Evolutionary conservation across 2,329 filamentous ascomycete genomes (phyloP), one percentile per base, ranked within the genome.

Genomic region (Fusarium siculi): DNA sequence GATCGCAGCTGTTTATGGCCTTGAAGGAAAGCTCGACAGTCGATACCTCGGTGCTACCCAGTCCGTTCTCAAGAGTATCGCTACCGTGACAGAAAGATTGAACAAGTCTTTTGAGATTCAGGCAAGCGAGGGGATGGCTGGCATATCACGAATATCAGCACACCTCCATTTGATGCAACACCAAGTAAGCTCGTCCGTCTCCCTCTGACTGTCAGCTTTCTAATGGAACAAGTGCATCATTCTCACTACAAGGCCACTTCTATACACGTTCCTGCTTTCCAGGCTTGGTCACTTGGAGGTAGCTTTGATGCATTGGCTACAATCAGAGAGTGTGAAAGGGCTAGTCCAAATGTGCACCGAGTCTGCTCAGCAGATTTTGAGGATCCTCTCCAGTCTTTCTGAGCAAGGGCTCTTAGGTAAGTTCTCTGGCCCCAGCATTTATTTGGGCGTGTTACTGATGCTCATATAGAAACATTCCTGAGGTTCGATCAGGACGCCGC

Each of bases 11-110:
- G 74, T 76, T 9, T 76, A 76, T 50, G 74, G 74, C 5, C 63
- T 74, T 3, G 74, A 76, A 30, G 74, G 74, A 11, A 74, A 76
- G n/a, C 71, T 76, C 1, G 74, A 76, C 40, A 76, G 73, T 57
- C 65, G 73, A 12, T 76, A 76, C 49, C 50, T 76, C 0, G 65
- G 56, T 4, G 74, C 74, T 7, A 76, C 74, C 0, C 68, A 70
- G 25, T 67, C 68, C 0, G 68, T 76, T n/a, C 74, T 76, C 4
- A 66, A 68, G 19, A 76, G 71, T 7, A 76, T 76, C 12, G 71
- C 74, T 12, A 58, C 59, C 1, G 68, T 75, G 2, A 72, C 73
- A 8, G 70, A 75, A 9, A 59, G 52, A 42, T 23, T 75, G 12
- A 76, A 74, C 16, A 72, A 47, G 8, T 75, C 62, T 0, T 75